Conservation (phyloP, 495 filamentous ascomycete species). For the Aspergillus ellipticus region DNA sequence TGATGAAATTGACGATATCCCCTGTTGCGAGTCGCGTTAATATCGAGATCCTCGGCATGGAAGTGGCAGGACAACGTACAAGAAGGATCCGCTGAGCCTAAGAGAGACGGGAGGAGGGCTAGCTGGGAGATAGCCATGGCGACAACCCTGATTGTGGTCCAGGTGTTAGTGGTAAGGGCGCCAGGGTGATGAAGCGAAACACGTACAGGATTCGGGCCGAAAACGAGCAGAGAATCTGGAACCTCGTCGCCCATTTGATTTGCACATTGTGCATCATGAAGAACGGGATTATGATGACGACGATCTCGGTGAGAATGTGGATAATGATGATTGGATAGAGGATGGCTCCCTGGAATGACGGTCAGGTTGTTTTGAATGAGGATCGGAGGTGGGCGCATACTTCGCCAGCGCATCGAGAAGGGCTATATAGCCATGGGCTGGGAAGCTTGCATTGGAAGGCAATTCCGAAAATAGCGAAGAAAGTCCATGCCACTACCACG, state of each 20-base stretch:
- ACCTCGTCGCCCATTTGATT: slow-evolving; percentile 16
- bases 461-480: slow-evolving; percentile 20
- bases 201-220: slow-evolving; percentile 17
- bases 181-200: not conserved
- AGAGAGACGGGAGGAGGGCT: slow-evolving; percentile 18
- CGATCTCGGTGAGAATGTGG: slow-evolving; percentile 24
- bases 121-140: slow-evolving; percentile 21
- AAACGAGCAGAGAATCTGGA: slow-evolving; percentile 25
- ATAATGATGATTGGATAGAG: slow-evolving; percentile 21
- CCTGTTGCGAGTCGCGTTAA: slow-evolving; percentile 11
- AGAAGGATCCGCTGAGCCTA: slow-evolving; percentile 18
- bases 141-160: slow-evolving; percentile 10
- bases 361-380: not conserved
- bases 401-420: slow-evolving; percentile 21
- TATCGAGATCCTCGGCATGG: not conserved
- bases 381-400: slow-evolving; percentile 5
- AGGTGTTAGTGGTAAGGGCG: not conserved
- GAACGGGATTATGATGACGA: slow-evolving; percentile 18
- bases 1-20: slow-evolving; percentile 12
- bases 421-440: slow-evolving; percentile 22
- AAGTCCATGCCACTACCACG: slow-evolving; percentile 14
- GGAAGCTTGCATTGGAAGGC: slow-evolving; percentile 27
- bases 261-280: slow-evolving; percentile 28
- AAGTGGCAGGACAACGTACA: slow-evolving; percentile 13
- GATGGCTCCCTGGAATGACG: slow-evolving; percentile 9